Evolutionary conservation across 2,329 filamentous ascomycete species (phyloP).

Genomic region (Beauveria medogensis): DNA sequence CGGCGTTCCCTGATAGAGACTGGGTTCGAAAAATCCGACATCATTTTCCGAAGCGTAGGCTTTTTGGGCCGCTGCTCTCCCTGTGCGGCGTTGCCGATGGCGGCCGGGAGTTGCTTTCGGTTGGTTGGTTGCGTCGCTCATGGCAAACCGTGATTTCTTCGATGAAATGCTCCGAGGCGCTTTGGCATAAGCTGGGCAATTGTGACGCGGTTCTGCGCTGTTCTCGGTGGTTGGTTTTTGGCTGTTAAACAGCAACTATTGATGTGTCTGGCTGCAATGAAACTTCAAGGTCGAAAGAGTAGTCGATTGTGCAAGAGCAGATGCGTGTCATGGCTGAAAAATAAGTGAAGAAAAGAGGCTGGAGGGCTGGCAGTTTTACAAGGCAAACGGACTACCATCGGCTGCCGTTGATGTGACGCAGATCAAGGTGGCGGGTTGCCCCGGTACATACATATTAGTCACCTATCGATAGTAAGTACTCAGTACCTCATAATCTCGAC

Average conservation of each 20-base stretch:
- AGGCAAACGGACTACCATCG: conserved; percentile 1
- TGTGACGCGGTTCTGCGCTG: neutral
- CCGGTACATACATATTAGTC: conserved; percentile 12
- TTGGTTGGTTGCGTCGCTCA: conserved; percentile 27
- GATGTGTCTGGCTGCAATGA: neutral
- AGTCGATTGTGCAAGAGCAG: neutral
- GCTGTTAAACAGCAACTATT: neutral
- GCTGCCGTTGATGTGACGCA: conserved; percentile 11
- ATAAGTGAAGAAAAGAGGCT: conserved; percentile 3
- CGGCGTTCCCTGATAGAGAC: conserved; percentile 27
- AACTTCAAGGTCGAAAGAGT: neutral
- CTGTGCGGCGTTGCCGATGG: conserved; percentile 32
- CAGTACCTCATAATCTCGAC: neutral
- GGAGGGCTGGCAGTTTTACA: neutral
- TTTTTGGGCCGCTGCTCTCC: conserved; percentile 36
- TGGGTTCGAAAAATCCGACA: conserved; percentile 22
- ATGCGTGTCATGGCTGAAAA: conserved; percentile 7
- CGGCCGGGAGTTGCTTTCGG: conserved; percentile 27
- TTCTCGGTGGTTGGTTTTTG: neutral
- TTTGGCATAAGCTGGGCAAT: neutral
- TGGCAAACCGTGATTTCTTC: conserved; percentile 14
- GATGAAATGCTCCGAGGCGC: neutral
- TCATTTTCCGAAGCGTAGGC: conserved; percentile 55
- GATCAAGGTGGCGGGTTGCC: conserved; percentile 12
- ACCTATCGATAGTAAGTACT: conserved; percentile 4